phyloP scores from a whole-genome alignment of 208 protist species.

The Acanthamoeba quina region DNA sequence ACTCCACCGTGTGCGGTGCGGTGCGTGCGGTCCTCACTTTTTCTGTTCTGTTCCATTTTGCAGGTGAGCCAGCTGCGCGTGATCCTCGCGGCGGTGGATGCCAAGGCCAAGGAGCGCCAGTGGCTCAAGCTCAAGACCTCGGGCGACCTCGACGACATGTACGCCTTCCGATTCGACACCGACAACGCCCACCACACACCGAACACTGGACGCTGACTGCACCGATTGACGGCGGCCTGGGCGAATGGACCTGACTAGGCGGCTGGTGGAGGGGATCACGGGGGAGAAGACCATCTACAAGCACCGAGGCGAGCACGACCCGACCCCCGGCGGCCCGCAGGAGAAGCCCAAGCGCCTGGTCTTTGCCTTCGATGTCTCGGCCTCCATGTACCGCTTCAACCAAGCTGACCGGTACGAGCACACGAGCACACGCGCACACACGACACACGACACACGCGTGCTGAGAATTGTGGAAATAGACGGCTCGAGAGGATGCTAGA shows the following conservation, averaged over 20 bases:
- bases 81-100: conserved; percentile 89
- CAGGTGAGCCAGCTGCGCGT: conserved; percentile 85
- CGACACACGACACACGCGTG: neutral
- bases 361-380: conserved; percentile 95
- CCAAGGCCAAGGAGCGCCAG: conserved; percentile 91
- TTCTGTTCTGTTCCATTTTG: neutral
- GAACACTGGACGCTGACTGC: too few species aligned
- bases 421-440: neutral
- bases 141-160: conserved; percentile 92
- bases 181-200: too few species aligned
- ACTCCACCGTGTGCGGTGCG: neutral
- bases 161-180: neutral
- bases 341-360: conserved; percentile 92
- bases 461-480: conserved; percentile 45
- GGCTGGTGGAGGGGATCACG: conserved; percentile 92
- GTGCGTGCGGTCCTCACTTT: neutral
- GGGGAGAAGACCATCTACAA: conserved; percentile 95
- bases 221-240: too few species aligned
- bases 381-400: conserved; percentile 96
- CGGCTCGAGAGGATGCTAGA: conserved; percentile 93
- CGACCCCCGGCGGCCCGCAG: conserved; percentile 87
- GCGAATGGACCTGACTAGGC: neutral
- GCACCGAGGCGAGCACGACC: conserved; percentile 91
- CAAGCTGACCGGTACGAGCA: conserved; percentile 85
- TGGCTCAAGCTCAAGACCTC: conserved; percentile 94